Conservation (phyloP, 2,329 filamentous ascomycete species). For the Cladosporium cucumerinum region DNA sequence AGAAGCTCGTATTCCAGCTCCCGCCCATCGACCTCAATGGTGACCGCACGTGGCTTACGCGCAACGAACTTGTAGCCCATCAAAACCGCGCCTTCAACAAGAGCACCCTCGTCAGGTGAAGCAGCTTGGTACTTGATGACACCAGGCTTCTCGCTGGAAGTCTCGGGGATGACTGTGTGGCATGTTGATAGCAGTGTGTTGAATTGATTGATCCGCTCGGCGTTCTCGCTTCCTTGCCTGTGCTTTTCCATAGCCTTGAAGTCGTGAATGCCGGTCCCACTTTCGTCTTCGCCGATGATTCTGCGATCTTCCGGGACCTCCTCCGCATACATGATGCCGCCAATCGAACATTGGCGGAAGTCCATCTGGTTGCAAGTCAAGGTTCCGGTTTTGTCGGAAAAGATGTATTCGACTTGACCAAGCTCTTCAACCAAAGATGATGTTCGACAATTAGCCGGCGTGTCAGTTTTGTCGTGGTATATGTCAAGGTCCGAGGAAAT, state of each 20-base stretch:
- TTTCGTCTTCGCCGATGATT: conserved; percentile 68
- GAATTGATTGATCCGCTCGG: conserved; percentile 74
- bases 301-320: conserved; percentile 87
- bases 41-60: conserved; percentile 82
- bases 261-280: conserved; percentile 76
- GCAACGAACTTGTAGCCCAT: conserved; percentile 89
- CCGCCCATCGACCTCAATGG: conserved; percentile 71
- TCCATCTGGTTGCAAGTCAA: conserved; percentile 99
- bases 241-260: conserved; percentile 75
- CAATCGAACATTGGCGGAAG: conserved; percentile 92
- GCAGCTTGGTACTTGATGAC: conserved; percentile 97
- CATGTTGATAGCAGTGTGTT: conserved; percentile 82
- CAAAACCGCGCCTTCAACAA: conserved; percentile 83
- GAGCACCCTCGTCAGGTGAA: conserved; percentile 93
- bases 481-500: conserved; percentile 98
- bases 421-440: conserved; percentile 95
- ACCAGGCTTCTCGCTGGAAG: conserved; percentile 69
- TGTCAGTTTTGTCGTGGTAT: conserved; percentile 93
- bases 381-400: conserved; percentile 96
- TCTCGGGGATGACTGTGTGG: conserved; percentile 95
- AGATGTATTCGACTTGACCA: conserved; percentile 97
- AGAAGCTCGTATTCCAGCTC: conserved; percentile 83
- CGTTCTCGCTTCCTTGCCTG: conserved; percentile 50
- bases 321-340: conserved; percentile 88
- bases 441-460: conserved; percentile 90